Conservation (phyloP, 306 rosid species). For the Vigna nakashimae region DNA sequence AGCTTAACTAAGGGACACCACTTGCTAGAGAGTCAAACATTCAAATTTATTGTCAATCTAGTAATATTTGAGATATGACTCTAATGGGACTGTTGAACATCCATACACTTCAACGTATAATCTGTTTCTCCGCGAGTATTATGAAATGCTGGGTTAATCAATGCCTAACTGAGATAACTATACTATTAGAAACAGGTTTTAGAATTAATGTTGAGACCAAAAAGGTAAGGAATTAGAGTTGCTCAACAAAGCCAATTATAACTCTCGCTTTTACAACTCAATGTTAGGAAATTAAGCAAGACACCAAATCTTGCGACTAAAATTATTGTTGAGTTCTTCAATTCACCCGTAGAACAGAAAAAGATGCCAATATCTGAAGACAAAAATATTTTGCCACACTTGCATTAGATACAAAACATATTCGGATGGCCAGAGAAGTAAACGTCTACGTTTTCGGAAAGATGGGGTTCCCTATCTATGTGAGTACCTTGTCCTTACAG, state of each 20-base stretch:
- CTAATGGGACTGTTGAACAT: neutral
- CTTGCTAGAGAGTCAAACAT: slow-evolving; percentile 33
- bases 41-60: slow-evolving; percentile 17
- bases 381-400: neutral
- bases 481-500: neutral
- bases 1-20: neutral
- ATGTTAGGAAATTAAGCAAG: neutral
- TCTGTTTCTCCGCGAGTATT: neutral
- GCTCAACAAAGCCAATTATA: neutral
- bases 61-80: slow-evolving; percentile 10
- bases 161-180: neutral
- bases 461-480: slow-evolving; percentile 1
- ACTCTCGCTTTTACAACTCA: neutral
- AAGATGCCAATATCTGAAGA: neutral
- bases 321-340: neutral
- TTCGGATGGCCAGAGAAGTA: neutral
- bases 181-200: neutral
- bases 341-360: neutral
- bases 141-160: neutral
- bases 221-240: neutral
- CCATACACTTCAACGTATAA: neutral
- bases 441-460: neutral
- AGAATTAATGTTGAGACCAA: neutral
- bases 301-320: neutral
- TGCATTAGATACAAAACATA: slow-evolving; percentile 1